phyloP scores from a whole-genome alignment of 148 eudicot genomes.

The Fagopyrum tataricum region DNA sequence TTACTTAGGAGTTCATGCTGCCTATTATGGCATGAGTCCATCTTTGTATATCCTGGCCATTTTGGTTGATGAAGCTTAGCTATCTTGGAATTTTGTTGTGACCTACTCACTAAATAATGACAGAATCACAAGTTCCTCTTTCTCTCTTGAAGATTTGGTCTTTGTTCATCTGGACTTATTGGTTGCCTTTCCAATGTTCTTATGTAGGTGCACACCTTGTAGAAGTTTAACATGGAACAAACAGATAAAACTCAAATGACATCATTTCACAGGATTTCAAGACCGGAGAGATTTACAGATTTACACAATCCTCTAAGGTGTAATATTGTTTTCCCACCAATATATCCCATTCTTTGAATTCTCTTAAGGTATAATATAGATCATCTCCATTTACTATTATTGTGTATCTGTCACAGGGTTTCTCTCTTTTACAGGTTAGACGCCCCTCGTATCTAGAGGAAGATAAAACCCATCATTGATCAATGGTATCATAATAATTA shows the following conservation, averaged over 20 bases:
- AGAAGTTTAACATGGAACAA: constrained; percentile 38
- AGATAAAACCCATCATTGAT: too few relatives aligned
- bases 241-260: constrained; percentile 27
- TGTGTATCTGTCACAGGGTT: background rate
- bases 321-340: background rate
- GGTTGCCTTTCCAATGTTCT: constrained; percentile 36
- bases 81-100: background rate
- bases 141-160: background rate
- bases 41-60: background rate
- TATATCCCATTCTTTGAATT: background rate
- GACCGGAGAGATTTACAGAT: constrained; percentile 23
- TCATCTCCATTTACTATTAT: background rate
- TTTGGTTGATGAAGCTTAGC: background rate
- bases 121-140: background rate
- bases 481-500: too few relatives aligned
- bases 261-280: constrained; percentile 27
- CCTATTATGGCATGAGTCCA: constrained; percentile 3
- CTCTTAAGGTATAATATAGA: background rate
- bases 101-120: background rate
- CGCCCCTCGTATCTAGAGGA: constrained; percentile 31
- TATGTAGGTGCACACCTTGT: constrained; percentile 28
- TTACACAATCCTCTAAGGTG: constrained; percentile 6
- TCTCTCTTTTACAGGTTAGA: constrained; percentile 32
- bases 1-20: background rate
- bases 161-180: background rate